Base-by-base conservation (phyloP, 176 grass and related monocot species). In the Paspalum vaginatum region DNA sequence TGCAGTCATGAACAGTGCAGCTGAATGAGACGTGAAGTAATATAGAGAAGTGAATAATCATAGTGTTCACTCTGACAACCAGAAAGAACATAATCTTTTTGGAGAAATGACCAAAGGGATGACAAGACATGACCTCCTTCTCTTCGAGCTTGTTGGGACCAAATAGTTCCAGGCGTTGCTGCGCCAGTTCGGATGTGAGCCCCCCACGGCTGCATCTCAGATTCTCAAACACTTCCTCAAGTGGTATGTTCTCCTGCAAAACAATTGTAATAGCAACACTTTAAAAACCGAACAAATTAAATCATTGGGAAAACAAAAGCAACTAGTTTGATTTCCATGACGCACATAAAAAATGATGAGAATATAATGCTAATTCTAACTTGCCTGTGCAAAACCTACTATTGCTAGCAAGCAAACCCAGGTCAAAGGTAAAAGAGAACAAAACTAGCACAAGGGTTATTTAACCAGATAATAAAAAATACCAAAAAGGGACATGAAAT, bases 121-220 rank as follows among this genome's bases (percentile, higher is more conserved):
- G 6, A 17, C 49, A 73, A 67, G 38, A 7, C 7, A 11, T 40
- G 7, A 89, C 87, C 87, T 89, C 65, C 75, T 89, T 81, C 54
- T 89, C 87, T 62, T 89, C 87, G 61, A 89, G 81, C 87, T 89
- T 89, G 81, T 89, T 89, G 41, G 61, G 87, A 40, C 87, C 87
- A 60, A 89, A 89, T 56, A 84, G 68, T 48, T 45, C 26, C 16
- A 89, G 87, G 40, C 87, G 81, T 39, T 84, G 61, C 76, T 80
- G 61, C 10, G 69, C 81, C 81, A 84, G 81, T 45, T 82, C 76
- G 4, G 76, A 54, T 16, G 81, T 80, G 43, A 89, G 87, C 25
- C 87, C 87, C 43, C 74, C 69, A 50, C 43, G 61, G 62, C 53
- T 63, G 81, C 87, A 84, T 80, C 81, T 67, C 69, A 89, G 61